Conservation (phyloP, 768 basidiomycete genomes). For the Russula griseocarnosa region DNA sequence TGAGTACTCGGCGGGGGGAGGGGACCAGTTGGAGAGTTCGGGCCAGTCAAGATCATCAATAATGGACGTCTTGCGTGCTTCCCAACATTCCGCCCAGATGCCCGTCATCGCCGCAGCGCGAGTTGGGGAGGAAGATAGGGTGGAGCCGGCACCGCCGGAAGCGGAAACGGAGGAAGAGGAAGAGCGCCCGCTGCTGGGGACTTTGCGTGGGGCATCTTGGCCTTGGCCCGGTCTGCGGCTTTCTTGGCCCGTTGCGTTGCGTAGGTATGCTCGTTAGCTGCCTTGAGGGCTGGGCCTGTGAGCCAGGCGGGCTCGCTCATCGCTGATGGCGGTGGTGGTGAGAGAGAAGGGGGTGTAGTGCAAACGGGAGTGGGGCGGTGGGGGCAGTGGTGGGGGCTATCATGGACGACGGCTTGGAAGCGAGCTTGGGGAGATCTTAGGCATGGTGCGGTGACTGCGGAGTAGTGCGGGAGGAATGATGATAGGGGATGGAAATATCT, state of each 20-base stretch:
- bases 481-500: not conserved
- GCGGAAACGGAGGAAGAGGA: not conserved
- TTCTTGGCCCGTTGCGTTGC: constrained; percentile 27
- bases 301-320: constrained; percentile 17
- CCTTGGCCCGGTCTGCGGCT: constrained; percentile 27
- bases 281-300: constrained; percentile 20
- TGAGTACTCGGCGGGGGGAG: not conserved
- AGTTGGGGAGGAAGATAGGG: not conserved
- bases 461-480: not conserved
- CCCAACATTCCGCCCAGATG: constrained; percentile 21
- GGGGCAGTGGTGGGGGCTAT: not conserved
- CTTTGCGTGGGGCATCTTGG: constrained; percentile 9
- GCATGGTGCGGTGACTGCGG: not conserved
- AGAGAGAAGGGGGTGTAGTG: not conserved
- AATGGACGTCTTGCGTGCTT: constrained; percentile 1
- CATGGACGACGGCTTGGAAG: constrained; percentile 15
- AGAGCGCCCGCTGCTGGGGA: not conserved
- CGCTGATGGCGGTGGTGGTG: not conserved
- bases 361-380: not conserved
- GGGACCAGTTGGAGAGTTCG: constrained; percentile 7
- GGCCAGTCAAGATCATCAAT: constrained; percentile 21
- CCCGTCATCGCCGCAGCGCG: not conserved
- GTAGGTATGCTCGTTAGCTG: constrained; percentile 16
- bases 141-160: not conserved
- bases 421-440: constrained; percentile 18